Evolutionary conservation across 345 rosid genomes (phyloP).

Genomic region (Boechera retrofracta): DNA sequence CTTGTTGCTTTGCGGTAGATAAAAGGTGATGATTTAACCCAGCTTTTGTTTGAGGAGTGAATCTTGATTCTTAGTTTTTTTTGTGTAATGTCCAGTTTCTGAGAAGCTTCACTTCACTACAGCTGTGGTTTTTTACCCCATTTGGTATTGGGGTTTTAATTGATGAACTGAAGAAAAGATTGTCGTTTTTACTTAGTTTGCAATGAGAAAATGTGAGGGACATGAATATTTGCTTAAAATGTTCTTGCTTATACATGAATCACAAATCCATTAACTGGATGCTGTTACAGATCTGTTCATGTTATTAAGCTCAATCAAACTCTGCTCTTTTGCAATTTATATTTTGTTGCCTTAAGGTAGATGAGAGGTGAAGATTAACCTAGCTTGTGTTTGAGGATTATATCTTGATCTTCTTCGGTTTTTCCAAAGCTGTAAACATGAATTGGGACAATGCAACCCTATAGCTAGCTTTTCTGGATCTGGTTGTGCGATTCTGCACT

Average conservation of each 20-base stretch:
- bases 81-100: not conserved
- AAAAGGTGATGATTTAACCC: not conserved
- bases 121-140: not conserved
- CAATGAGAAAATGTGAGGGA: not conserved
- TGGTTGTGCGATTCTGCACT: too few species aligned
- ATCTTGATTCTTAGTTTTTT: not conserved
- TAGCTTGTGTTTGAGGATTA: not conserved
- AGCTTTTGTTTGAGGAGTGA: not conserved
- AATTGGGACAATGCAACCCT: too few species aligned
- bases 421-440: too few species aligned
- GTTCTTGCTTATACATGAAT: not conserved
- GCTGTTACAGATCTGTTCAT: constrained; percentile 1
- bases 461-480: too few species aligned
- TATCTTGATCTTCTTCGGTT: not conserved
- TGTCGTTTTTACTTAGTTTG: not conserved
- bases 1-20: not conserved
- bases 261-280: not conserved
- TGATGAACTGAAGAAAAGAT: too few species aligned
- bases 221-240: not conserved
- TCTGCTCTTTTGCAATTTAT: not conserved
- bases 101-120: not conserved
- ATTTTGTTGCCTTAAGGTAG: not conserved
- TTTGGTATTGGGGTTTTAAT: too few species aligned
- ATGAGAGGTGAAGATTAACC: not conserved
- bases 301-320: not conserved